phyloP scores from a whole-genome alignment of 2,329 filamentous ascomycete genomes.

The Conoideocrella luteorostrata region DNA sequence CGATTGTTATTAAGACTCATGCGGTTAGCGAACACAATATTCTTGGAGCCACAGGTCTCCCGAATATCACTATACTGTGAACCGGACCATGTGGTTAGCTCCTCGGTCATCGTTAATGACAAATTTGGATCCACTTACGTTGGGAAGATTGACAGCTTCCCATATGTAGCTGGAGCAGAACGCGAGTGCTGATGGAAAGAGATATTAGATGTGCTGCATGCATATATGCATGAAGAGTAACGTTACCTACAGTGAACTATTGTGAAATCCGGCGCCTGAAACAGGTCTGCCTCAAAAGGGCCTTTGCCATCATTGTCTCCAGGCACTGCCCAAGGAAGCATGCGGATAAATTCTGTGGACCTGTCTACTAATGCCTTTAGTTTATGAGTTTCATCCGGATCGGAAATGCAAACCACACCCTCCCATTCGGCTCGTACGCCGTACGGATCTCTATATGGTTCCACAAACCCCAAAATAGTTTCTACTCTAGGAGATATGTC shows the following conservation, averaged over 20 bases:
- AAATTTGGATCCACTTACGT: constrained; percentile 22
- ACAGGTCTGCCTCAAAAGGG: constrained; percentile 66
- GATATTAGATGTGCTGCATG: no score
- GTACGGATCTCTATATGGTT: constrained; percentile 56
- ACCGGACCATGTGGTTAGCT: neutral
- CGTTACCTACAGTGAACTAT: constrained; percentile 57
- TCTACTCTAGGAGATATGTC: constrained; percentile 52
- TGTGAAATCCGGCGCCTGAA: constrained; percentile 67
- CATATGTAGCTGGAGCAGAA: constrained; percentile 38
- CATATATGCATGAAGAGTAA: no score
- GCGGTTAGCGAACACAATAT: constrained; percentile 55
- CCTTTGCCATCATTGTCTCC: constrained; percentile 31
- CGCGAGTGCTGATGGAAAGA: constrained; percentile 33
- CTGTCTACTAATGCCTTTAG: constrained; percentile 59
- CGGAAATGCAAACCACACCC: constrained; percentile 54
- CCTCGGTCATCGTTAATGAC: neutral
- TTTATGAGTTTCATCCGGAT: constrained; percentile 53
- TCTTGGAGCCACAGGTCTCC: constrained; percentile 58
- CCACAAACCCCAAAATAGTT: constrained; percentile 55
- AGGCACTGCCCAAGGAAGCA: constrained; percentile 56
- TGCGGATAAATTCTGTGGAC: constrained; percentile 59
- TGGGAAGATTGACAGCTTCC: constrained; percentile 36
- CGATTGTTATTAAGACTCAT: constrained; percentile 44
- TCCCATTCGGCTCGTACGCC: constrained; percentile 55
- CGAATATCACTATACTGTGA: constrained; percentile 48